Conservation (phyloP, 306 rosid species). For the Oxytropis ochrocephala region DNA sequence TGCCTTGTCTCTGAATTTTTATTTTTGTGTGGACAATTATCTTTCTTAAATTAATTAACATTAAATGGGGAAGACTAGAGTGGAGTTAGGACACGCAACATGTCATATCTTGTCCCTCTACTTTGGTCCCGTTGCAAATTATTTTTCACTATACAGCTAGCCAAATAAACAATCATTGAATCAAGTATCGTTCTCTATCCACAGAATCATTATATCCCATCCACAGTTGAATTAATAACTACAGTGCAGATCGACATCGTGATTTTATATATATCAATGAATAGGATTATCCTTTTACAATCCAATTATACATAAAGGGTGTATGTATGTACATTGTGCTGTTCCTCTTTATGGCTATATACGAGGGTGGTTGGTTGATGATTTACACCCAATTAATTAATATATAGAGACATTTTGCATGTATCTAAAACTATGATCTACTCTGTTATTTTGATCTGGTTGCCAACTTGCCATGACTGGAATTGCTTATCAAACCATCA, state of each 20-base stretch:
- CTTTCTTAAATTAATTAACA: too few species aligned
- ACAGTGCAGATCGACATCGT: neutral
- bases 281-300: neutral
- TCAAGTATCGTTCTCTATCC: neutral
- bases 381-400: constrained; percentile 11
- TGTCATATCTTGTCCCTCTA: neutral
- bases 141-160: neutral
- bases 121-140: too few species aligned
- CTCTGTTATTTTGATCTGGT: neutral
- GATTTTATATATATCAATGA: neutral
- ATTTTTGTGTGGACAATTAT: too few species aligned
- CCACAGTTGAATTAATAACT: neutral
- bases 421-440: too few species aligned
- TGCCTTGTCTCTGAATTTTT: too few species aligned
- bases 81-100: neutral
- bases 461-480: neutral
- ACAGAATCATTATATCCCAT: constrained; percentile 9
- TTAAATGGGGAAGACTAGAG: neutral
- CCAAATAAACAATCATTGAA: neutral
- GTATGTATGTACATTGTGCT: constrained; percentile 2
- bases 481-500: too few species aligned
- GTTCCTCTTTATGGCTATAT: neutral
- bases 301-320: neutral
- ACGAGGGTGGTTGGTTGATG: neutral
- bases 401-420: too few species aligned